phyloP scores from a whole-genome alignment of 139 green algal genomes.

The Chlamydomonas sp. region DNA sequence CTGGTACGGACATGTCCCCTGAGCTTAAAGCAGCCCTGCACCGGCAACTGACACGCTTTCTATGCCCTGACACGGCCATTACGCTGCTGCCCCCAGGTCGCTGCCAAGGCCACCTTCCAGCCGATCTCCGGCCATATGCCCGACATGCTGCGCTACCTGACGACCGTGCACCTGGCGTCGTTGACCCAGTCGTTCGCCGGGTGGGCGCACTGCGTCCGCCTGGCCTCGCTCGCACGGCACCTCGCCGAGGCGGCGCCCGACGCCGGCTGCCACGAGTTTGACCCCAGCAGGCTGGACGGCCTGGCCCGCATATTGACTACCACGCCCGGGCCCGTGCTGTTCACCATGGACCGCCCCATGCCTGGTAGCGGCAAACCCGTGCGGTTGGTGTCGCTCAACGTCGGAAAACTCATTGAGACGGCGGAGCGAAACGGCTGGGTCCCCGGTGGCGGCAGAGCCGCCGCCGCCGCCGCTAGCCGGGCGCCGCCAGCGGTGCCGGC shows the following conservation, averaged over 20 bases:
- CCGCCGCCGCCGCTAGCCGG: not conserved
- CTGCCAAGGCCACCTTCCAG: not conserved
- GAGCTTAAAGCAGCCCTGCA: no score
- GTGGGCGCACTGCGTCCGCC: constrained; percentile 13
- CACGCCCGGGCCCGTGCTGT: not conserved
- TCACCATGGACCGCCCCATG: not conserved
- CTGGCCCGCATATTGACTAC: constrained; percentile 1
- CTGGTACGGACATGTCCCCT: no score
- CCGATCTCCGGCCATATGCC: not conserved
- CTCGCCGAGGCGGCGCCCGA: constrained; percentile 5
- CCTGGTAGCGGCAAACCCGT: not conserved
- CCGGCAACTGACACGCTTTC: no score
- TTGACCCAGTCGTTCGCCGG: constrained; percentile 11
- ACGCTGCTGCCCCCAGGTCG: not conserved
- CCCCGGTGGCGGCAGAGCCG: not conserved
- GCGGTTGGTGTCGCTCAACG: constrained; percentile 13
- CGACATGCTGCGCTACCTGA: not conserved
- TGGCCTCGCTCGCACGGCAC: not conserved
- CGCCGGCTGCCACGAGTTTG: not conserved
- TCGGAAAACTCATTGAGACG: constrained; percentile 1
- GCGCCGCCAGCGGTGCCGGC: not conserved
- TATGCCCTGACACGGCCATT: no score
- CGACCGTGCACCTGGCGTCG: not conserved
- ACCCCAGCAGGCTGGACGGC: constrained; percentile 1
- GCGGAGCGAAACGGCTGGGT: not conserved